Evolutionary conservation across 768 basidiomycete species (phyloP).

Genomic region (Rubroboletus pulcherrimus): DNA sequence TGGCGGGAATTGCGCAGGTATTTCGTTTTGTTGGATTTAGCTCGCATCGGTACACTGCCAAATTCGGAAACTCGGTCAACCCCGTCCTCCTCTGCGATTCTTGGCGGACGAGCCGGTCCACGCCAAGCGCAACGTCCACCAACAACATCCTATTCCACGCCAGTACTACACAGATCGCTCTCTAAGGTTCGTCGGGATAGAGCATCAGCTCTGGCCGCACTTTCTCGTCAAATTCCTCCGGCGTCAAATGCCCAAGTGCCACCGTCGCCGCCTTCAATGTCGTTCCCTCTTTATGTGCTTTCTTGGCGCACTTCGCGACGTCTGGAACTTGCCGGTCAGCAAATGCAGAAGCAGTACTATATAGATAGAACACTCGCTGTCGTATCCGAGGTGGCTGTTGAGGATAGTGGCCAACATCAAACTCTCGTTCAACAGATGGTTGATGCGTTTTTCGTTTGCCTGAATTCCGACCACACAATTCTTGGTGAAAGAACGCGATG

Average conservation of each 20-base stretch:
- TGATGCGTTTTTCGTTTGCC: conserved; percentile 94
- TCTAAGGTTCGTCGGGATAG: conserved; percentile 54
- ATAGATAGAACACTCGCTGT: conserved; percentile 63
- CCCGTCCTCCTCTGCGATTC: conserved; percentile 15
- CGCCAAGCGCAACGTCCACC: neutral
- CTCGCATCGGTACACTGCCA: conserved; percentile 32
- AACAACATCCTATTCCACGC: neutral
- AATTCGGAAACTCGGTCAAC: conserved; percentile 27
- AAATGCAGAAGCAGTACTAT: neutral
- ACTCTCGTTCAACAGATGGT: conserved; percentile 85
- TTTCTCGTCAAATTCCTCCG: conserved; percentile 92
- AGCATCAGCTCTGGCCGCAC: conserved; percentile 92
- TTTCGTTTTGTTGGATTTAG: conserved; percentile 37
- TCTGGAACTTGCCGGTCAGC: conserved; percentile 45
- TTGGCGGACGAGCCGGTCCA: conserved; percentile 23
- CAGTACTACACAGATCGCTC: neutral
- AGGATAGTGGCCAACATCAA: conserved; percentile 98
- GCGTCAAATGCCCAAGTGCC: conserved; percentile 75
- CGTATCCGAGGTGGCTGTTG: conserved; percentile 94
- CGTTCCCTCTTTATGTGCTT: conserved; percentile 98
- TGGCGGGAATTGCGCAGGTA: conserved; percentile 32
- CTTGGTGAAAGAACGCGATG: conserved; percentile 90
- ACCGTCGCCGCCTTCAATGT: conserved; percentile 96
- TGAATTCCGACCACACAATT: conserved; percentile 95
- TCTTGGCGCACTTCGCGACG: conserved; percentile 98